Base-by-base conservation (phyloP, 2,329 filamentous ascomycete species). In the Arachnopeziza araneosa region DNA sequence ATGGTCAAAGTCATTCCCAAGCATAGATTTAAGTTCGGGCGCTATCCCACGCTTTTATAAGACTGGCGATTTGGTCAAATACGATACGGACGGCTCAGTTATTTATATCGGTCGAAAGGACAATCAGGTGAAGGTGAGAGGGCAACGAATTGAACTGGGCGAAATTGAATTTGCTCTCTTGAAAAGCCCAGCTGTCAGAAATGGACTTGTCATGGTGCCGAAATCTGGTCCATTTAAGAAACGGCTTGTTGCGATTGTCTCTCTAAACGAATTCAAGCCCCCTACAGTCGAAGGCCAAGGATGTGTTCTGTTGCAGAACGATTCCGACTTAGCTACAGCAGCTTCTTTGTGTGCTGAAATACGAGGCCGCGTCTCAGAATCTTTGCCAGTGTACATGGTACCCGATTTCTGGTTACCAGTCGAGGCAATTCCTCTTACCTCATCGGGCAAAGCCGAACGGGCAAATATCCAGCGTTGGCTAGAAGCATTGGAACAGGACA, bases 51-150 rank as follows among this genome's bases (percentile, higher is more conserved):
- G 50, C 14, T 24, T 10, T 8, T 52, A 52, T 14, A 52, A 52
- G 50, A 52, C 50, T 3, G 50, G 50, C 8, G 50, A 52, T 52
- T 52, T 52, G 50, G 50, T 52, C 9, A 52, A 24, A 23, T 52
- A 52, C 50, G 24, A 52, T 21, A 24, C 50, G 0, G 78, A 84
- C 54, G 69, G 65, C 24, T 78, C 86, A 52, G 71, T 79, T 3
- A 24, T 23, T 17, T 85, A 83, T 62, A 75, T 86, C 32, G 84
- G 85, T 14, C 79, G 87, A 54, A 86, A 84, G 63, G 86, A 89
- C 66, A 81, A 80, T n/a, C 85, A 86, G 70, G 81, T 87, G 60
- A 89, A 90, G 72, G 74, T 89, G 24, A 77, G 80, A 14, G 88
- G 88, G 26, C 85, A 83, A 64, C 76, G 85, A 60, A 80, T 87